Percentiles rank a stretch among this genome's conserved stretches.
phyloP scores from a whole-genome alignment of 73 alveolate genomes.

The Stentor coeruleus region DNA sequence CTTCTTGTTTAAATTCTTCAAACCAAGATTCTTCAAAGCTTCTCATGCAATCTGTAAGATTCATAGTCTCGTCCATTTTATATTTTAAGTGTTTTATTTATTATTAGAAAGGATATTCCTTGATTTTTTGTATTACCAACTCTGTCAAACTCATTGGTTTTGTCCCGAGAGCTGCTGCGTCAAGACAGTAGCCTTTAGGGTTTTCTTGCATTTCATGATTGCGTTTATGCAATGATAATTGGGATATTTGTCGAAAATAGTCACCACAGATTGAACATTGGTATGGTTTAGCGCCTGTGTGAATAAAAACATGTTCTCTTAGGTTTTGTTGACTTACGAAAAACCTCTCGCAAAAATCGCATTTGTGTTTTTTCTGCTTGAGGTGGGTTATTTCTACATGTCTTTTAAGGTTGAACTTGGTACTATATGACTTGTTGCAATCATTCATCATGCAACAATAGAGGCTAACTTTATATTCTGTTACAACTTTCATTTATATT shows the following conservation, averaged over 20 bases:
- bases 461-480: not conserved
- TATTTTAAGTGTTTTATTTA: not conserved
- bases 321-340: not conserved
- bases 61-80: not conserved
- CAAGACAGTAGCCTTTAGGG: not conserved
- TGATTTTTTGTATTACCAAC: not conserved
- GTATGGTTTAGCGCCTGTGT: not conserved
- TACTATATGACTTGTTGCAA: not conserved
- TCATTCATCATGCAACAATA: not conserved
- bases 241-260: not conserved
- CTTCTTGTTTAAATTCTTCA: conserved; percentile 27
- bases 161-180: not conserved
- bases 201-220: not conserved
- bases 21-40: conserved; percentile 23
- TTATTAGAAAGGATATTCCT: not conserved
- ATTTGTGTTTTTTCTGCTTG: not conserved
- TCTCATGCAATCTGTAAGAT: conserved; percentile 15
- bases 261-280: not conserved
- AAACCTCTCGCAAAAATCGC: not conserved
- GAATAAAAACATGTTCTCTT: conserved; percentile 9
- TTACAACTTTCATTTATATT: not conserved
- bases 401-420: conserved; percentile 15
- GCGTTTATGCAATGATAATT: conserved; percentile 2
- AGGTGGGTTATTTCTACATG: not conserved
- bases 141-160: too few species aligned